phyloP scores from a whole-genome alignment of 371 early-diverging fungal genomes.

The Dichotomocladium elegans region DNA sequence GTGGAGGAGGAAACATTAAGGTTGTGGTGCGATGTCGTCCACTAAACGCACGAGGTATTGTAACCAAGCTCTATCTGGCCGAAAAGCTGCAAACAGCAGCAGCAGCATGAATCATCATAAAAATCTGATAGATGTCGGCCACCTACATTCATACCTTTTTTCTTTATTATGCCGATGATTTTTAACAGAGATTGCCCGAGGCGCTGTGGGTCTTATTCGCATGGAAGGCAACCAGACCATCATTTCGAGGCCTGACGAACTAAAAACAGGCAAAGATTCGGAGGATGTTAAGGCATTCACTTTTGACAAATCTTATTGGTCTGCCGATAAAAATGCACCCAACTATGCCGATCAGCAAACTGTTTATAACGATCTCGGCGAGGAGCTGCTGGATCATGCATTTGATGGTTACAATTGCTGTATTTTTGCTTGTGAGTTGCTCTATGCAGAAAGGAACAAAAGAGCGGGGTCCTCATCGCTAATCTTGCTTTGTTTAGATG shows the following conservation, averaged over 20 bases:
- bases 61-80: no score
- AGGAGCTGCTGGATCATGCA: conserved; percentile 78
- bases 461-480: not conserved
- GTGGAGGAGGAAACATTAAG: conserved; percentile 58
- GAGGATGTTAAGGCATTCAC: conserved; percentile 66
- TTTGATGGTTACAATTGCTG: conserved; percentile 86
- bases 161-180: no score
- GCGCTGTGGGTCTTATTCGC: conserved; percentile 56
- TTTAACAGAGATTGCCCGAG: conserved; percentile 55
- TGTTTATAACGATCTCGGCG: conserved; percentile 75
- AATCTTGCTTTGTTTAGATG: conserved; percentile 47
- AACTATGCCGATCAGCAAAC: conserved; percentile 70
- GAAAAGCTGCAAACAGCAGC: no score
- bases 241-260: conserved; percentile 49
- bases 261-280: conserved; percentile 28
- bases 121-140: not conserved
- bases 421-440: conserved; percentile 75
- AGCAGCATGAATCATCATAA: not conserved
- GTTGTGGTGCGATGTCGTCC: conserved; percentile 79
- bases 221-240: conserved; percentile 75
- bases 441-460: not conserved
- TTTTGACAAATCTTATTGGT: conserved; percentile 86
- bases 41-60: conserved; percentile 62
- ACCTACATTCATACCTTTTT: no score
- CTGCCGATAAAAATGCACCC: conserved; percentile 59